phyloP scores from a whole-genome alignment of 371 early-diverging fungal genomes.

The Mortierella sp. region DNA sequence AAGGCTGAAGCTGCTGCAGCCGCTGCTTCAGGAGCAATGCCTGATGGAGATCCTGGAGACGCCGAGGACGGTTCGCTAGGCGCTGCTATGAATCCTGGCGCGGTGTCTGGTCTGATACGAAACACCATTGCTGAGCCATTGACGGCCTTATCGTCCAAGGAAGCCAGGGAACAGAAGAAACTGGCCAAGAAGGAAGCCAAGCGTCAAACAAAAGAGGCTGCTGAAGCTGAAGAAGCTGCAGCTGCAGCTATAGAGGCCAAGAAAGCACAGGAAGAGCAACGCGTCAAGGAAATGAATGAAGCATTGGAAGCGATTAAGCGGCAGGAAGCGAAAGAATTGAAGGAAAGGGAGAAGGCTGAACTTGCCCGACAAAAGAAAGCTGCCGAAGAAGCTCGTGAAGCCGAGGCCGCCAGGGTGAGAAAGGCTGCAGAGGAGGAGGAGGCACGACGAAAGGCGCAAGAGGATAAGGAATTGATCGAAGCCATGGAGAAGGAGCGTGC shows the following conservation, averaged over 20 bases:
- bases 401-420: constrained; percentile 18
- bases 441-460: constrained; percentile 16
- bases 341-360: constrained; percentile 50
- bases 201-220: constrained; percentile 45
- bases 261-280: constrained; percentile 28
- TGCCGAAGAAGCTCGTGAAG: constrained; percentile 38
- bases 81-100: not conserved
- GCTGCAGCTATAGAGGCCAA: constrained; percentile 17
- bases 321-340: constrained; percentile 44
- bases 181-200: constrained; percentile 53
- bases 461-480: constrained; percentile 22
- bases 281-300: constrained; percentile 14
- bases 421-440: constrained; percentile 26
- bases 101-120: constrained; percentile 2
- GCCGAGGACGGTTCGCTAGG: not conserved
- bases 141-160: constrained; percentile 32
- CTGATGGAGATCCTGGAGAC: not conserved
- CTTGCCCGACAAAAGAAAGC: constrained; percentile 54
- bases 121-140: constrained; percentile 9
- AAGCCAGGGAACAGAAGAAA: constrained; percentile 41
- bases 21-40: constrained; percentile 10
- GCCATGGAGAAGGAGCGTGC: constrained; percentile 23
- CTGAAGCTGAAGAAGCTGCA: constrained; percentile 31
- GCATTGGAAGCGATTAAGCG: constrained; percentile 26
- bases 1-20: constrained; percentile 47